Evolutionary conservation across 345 rosid genomes (phyloP).

Genomic region (Excoecaria cochinchinensis): DNA sequence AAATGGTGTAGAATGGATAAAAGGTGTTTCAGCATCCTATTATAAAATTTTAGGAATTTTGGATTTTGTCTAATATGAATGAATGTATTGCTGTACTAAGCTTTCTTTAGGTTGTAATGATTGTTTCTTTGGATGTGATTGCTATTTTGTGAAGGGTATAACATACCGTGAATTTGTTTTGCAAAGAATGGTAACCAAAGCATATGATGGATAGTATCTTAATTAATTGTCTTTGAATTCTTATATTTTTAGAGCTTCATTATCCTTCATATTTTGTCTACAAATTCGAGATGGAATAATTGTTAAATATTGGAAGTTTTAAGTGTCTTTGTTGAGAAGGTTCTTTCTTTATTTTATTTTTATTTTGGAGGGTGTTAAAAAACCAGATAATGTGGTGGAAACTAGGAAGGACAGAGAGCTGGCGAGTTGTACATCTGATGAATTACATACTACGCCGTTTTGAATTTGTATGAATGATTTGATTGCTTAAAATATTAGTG

Average conservation of each 20-base stretch:
- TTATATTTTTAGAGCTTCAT: not conserved
- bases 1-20: constrained; percentile 3
- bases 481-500: not conserved
- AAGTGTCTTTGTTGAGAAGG: no score
- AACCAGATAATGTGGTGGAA: not conserved
- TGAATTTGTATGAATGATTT: not conserved
- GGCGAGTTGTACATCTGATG: not conserved
- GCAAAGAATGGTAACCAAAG: not conserved
- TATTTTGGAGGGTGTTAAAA: not conserved
- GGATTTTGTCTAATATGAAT: constrained; percentile 11
- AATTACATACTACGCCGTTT: not conserved
- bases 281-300: not conserved
- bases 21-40: constrained; percentile 11
- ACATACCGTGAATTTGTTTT: not conserved
- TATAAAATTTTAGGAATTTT: constrained; percentile 2
- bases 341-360: no score
- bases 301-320: no score
- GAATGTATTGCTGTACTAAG: not conserved
- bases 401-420: not conserved
- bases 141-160: not conserved
- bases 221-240: not conserved
- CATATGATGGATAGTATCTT: not conserved
- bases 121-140: not conserved
- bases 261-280: not conserved
- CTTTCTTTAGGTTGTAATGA: constrained; percentile 8